Conservation (phyloP, 2,329 filamentous ascomycete genomes). For the Diaporthe ilicicola region DNA sequence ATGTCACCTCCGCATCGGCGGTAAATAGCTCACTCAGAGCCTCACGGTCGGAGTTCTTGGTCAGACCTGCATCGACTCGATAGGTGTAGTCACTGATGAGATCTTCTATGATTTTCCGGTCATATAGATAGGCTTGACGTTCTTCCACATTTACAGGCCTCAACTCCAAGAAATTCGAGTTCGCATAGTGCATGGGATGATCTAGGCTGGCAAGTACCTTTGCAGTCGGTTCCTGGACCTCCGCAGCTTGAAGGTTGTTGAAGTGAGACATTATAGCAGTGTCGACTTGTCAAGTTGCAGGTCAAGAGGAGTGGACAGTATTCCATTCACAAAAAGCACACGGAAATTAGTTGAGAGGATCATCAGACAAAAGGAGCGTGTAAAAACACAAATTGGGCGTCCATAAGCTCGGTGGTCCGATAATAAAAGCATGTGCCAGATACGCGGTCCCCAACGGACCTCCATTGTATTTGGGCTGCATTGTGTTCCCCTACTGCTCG, state of each 20-base stretch:
- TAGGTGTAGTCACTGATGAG: constrained; percentile 7
- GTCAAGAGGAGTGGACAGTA: not conserved
- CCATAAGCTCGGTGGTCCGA: not conserved
- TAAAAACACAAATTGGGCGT: not conserved
- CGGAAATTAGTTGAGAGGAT: not conserved
- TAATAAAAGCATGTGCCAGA: not conserved
- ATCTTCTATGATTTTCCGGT: not conserved
- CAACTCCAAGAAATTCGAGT: not conserved
- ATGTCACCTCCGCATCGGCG: not conserved
- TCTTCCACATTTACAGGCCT: not conserved
- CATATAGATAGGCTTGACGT: not conserved
- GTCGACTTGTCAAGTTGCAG: too few species aligned
- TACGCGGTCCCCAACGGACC: not conserved
- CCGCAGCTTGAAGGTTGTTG: not conserved
- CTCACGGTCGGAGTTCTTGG: not conserved
- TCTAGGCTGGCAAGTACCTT: not conserved
- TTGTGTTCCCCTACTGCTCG: not conserved
- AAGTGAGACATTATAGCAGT: not conserved
- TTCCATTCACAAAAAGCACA: too few species aligned
- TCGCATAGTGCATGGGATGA: not conserved
- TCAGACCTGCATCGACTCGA: not conserved
- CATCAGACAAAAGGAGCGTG: not conserved
- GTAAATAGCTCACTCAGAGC: not conserved
- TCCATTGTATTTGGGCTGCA: not conserved
- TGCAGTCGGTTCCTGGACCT: not conserved